phyloP scores from a whole-genome alignment of 208 protist genomes.

The Wallacemonas sp. region DNA sequence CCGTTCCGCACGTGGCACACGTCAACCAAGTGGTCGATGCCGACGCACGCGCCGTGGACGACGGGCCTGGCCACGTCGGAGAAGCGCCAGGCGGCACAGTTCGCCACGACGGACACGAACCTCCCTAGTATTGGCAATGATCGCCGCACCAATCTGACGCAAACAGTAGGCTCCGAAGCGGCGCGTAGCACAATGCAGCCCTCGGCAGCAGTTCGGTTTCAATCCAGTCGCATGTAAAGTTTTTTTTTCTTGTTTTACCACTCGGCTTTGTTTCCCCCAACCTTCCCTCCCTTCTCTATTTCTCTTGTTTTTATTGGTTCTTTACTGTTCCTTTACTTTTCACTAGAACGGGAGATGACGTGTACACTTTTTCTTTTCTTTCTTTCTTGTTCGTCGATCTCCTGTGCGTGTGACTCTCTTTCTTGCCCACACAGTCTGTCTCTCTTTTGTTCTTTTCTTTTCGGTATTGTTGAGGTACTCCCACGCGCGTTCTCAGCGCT shows the following conservation, averaged over 20 bases:
- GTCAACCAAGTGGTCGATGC: slow-evolving; percentile 89
- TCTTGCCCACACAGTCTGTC: too few relatives aligned
- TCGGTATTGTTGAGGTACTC: too few relatives aligned
- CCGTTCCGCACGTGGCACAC: slow-evolving; percentile 92
- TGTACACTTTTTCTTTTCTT: not conserved
- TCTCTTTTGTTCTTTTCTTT: not conserved
- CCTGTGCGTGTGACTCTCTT: too few relatives aligned
- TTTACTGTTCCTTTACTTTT: too few relatives aligned
- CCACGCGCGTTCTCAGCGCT: too few relatives aligned
- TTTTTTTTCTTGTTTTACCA: not conserved
- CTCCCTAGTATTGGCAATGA: slow-evolving; percentile 66
- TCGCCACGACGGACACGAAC: slow-evolving; percentile 62
- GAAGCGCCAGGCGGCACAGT: slow-evolving; percentile 51
- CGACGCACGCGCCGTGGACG: slow-evolving; percentile 79
- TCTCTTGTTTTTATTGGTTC: too few relatives aligned
- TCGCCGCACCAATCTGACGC: slow-evolving; percentile 57
- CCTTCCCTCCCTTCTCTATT: slow-evolving; percentile 8
- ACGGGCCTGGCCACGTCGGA: slow-evolving; percentile 82
- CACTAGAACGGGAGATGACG: too few relatives aligned
- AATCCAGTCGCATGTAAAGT: slow-evolving; percentile 18
- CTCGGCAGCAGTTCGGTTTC: slow-evolving; percentile 34
- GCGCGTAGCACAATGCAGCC: slow-evolving; percentile 53
- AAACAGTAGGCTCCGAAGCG: slow-evolving; percentile 80
- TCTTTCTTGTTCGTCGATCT: not conserved
- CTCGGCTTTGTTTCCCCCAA: not conserved